Percentiles rank a stretch among this genome's conserved stretches.
Conservation (phyloP, 176 grass and related monocot genomes). For the Aechmea fasciata region DNA sequence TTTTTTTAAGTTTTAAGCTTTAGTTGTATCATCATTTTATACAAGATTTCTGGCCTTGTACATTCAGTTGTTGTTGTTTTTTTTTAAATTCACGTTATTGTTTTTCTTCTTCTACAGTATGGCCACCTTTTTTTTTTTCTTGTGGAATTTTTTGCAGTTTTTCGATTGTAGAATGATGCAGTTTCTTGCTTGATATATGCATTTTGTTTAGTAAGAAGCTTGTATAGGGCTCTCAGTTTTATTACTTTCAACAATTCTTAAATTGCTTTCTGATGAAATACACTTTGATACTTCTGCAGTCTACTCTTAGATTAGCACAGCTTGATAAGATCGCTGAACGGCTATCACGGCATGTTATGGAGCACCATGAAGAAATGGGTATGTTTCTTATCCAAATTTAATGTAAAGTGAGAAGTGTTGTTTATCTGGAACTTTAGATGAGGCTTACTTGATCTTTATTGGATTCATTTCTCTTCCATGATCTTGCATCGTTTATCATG, state of each 20-base stretch:
- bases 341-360: constrained; percentile 89
- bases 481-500: not conserved
- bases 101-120: not conserved
- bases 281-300: constrained; percentile 36
- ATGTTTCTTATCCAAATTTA: constrained; percentile 25
- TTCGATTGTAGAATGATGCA: constrained; percentile 17
- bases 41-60: not conserved
- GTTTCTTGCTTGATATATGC: not conserved
- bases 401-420: not conserved
- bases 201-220: not conserved
- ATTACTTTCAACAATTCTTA: not conserved
- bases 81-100: not conserved
- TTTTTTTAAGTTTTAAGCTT: not conserved
- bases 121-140: not conserved
- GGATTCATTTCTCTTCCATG: not conserved
- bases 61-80: not conserved
- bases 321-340: constrained; percentile 93
- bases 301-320: constrained; percentile 79
- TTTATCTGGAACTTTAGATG: not conserved
- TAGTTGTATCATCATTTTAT: not conserved
- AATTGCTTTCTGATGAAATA: not conserved
- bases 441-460: not conserved
- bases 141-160: not conserved
- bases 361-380: constrained; percentile 98
- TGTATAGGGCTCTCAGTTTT: not conserved